Base-by-base conservation (phyloP, 2,329 filamentous ascomycete species). In the Cladosporium colombiae region DNA sequence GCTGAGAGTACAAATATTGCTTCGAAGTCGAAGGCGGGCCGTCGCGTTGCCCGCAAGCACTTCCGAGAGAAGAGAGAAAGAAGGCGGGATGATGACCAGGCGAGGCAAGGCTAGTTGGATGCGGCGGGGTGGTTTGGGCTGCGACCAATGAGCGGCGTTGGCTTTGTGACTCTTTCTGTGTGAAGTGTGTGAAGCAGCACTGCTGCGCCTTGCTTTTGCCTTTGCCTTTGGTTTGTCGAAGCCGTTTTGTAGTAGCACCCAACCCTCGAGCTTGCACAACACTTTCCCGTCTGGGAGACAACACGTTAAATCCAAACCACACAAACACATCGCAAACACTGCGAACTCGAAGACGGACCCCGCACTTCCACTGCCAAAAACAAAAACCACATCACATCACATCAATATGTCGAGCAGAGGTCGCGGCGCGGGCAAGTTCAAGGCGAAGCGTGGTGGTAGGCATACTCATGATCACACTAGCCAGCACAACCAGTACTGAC, bases 341-440 rank as follows among this genome's bases (percentile, higher is more conserved):
- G 31, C 57, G 31, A 63, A 63, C 59, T 62, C 23, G 44, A 25
- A 2, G 18, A n/a, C 55, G 25, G 40, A 66, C 62, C 56, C 46
- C 49, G 60, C 58, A 67, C 53, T 59, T 50, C 31, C 40, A 29
- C 58, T 21, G 52, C 40, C 37, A 65, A 49, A 65, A 67, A 46
- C 37, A 65, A 49, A 65, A 67, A 46, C 56, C 27, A 64, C 49
- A 33, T 66, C 33, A 66, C 44, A 58, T n/a, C 21, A 46, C 37
- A 21, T n/a, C 33, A 70, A 83, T 80, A 84, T 85, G 78, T 82
- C 89, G 67, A 74, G 71, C 67, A 78, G 79, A 72, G 78, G 79
- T 71, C 78, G 92, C 77, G 93, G 92, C 73, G 93, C 91, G 74
- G 92, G 93, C 80, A 98, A 98, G 82, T 97, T 94, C 80, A 98